phyloP scores from a whole-genome alignment of 2,329 filamentous ascomycete species.

The Pseudogymnoascus sp. region DNA sequence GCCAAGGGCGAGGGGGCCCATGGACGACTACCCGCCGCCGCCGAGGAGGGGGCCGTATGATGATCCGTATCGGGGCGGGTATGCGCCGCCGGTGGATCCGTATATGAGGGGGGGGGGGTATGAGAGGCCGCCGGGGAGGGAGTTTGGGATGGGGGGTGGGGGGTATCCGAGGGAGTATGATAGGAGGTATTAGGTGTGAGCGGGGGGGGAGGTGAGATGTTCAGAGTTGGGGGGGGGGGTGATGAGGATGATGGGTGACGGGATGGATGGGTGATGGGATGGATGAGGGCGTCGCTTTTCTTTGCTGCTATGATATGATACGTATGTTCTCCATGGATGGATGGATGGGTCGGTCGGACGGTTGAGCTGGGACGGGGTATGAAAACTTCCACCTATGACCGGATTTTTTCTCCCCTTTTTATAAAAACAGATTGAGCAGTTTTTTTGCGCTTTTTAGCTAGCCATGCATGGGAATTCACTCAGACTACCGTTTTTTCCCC shows the following conservation, averaged over 20 bases:
- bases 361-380: neutral
- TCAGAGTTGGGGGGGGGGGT: no score
- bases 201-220: neutral
- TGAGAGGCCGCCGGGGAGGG: slow-evolving; percentile 33
- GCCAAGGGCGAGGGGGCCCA: no score
- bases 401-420: neutral
- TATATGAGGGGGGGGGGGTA: slow-evolving; percentile 48
- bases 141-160: neutral
- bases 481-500: no score
- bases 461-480: neutral
- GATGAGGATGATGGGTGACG: no score
- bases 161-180: neutral
- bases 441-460: neutral
- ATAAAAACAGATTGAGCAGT: neutral
- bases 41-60: no score
- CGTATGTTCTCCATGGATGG: neutral
- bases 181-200: neutral
- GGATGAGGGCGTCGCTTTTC: neutral
- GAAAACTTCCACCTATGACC: neutral
- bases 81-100: no score
- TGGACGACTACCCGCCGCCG: no score
- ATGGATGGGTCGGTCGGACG: neutral
- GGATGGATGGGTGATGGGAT: neutral
- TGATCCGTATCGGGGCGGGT: no score
- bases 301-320: neutral